These are phyloP conservation scores for Fusarium sp. DNA, from an alignment of 2,329 filamentous ascomycete genomes.

Conservation along the genomic window DNA sequence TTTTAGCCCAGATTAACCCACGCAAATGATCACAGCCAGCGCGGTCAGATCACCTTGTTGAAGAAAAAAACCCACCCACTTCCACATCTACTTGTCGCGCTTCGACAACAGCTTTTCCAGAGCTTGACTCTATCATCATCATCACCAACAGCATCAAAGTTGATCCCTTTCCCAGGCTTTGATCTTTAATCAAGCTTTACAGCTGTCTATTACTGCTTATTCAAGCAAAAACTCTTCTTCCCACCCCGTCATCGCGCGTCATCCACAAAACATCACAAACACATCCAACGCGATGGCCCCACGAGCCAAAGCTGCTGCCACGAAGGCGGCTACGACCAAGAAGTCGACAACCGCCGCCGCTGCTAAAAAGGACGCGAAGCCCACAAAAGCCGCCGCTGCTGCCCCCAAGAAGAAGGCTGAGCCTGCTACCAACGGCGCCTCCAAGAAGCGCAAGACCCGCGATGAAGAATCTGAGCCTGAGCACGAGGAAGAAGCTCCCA, in stretches of 20 bases:
- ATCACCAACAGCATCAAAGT: conserved; percentile 22
- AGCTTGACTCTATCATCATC: conserved; percentile 35
- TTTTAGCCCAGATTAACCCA: conserved; percentile 25
- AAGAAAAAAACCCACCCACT: conserved; percentile 33
- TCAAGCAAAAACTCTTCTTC: neutral
- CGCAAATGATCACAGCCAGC: conserved; percentile 39
- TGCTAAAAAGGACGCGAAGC: conserved; percentile 47
- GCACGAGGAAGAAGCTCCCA: conserved; percentile 48
- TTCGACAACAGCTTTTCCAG: conserved; percentile 24
- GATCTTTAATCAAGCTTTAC: conserved; percentile 1
- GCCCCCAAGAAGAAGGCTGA: conserved; percentile 42
- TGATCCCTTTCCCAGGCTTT: neutral
- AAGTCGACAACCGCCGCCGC: conserved; percentile 44
- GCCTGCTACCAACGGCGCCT: conserved; percentile 43
- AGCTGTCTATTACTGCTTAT: neutral
- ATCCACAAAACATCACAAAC: conserved; percentile 20
- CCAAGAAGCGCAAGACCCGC: conserved; percentile 50
- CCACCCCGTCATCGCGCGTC: conserved; percentile 15
- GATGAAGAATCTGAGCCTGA: conserved; percentile 49
- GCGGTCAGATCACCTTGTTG: conserved; percentile 39
- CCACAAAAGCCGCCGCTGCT: conserved; percentile 37
- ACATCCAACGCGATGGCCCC: conserved; percentile 52
- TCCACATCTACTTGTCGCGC: conserved; percentile 13
- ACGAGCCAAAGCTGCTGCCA: conserved; percentile 48
- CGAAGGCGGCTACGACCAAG: conserved; percentile 49